Evolutionary conservation across 768 basidiomycete genomes (phyloP).

Genomic region (Lepiota venenata): DNA sequence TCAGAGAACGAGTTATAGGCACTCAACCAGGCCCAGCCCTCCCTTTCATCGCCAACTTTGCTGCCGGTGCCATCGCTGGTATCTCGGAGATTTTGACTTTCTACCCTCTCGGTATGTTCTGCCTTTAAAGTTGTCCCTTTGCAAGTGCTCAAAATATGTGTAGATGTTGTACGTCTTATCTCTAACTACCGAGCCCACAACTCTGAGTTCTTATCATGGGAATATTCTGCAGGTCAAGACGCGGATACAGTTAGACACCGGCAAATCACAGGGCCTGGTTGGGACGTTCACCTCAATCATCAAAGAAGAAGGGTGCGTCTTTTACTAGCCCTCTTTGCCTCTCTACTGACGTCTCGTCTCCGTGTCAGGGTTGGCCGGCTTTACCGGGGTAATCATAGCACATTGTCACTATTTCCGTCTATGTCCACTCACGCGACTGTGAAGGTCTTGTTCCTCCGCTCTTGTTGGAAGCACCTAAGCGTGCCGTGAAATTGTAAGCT

Average conservation of each 20-base stretch:
- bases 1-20: too few species aligned
- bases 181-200: background rate
- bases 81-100: conserved; percentile 81
- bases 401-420: conserved; percentile 2
- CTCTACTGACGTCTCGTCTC: background rate
- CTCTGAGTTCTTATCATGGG: conserved; percentile 2
- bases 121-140: conserved; percentile 4
- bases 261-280: conserved; percentile 75
- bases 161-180: conserved; percentile 77
- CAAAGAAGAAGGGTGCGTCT: conserved; percentile 81
- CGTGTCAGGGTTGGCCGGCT: conserved; percentile 64
- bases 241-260: conserved; percentile 94
- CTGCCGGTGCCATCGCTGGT: conserved; percentile 95
- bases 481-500: conserved; percentile 90
- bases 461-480: conserved; percentile 95
- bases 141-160: background rate
- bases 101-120: conserved; percentile 77
- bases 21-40: conserved; percentile 46
- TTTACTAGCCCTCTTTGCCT: conserved; percentile 7
- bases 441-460: conserved; percentile 91
- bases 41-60: conserved; percentile 86
- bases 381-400: conserved; percentile 68
- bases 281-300: conserved; percentile 83
- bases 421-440: background rate
- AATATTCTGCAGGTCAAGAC: conserved; percentile 77